Percentiles rank a stretch among this genome's conserved stretches.
Evolutionary conservation across 2,329 filamentous ascomycete species (phyloP).

Genomic region (Neofusicoccum umdonicola): DNA sequence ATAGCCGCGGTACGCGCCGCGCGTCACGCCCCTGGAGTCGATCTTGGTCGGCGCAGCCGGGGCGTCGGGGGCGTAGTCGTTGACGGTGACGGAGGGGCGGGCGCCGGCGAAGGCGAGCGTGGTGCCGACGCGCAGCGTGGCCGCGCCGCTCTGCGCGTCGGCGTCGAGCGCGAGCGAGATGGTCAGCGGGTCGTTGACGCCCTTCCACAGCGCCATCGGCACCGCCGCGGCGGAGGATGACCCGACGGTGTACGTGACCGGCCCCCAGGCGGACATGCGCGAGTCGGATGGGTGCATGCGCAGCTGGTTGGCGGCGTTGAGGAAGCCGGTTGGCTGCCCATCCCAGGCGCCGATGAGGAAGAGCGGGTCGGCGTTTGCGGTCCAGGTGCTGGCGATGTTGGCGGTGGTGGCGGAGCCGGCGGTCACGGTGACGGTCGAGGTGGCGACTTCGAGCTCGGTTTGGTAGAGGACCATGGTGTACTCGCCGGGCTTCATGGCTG

Average conservation of each 20-base stretch:
- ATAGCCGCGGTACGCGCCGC: conserved; percentile 62
- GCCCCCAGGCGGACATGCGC: conserved; percentile 62
- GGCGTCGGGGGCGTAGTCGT: conserved; percentile 50
- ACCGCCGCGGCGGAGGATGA: conserved; percentile 53
- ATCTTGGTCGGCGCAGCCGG: conserved; percentile 61
- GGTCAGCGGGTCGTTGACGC: conserved; percentile 58
- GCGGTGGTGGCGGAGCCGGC: conserved; percentile 50
- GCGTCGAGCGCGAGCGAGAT: conserved; percentile 59
- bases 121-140: conserved; percentile 63
- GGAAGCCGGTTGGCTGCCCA: conserved; percentile 58
- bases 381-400: conserved; percentile 51
- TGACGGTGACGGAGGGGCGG: conserved; percentile 58
- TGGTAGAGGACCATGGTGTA: conserved; percentile 69
- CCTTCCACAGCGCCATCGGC: conserved; percentile 66
- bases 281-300: conserved; percentile 67
- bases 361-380: conserved; percentile 50
- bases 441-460: conserved; percentile 53
- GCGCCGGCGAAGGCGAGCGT: conserved; percentile 62
- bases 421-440: conserved; percentile 51
- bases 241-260: conserved; percentile 61
- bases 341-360: conserved; percentile 67
- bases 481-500: conserved; percentile 64
- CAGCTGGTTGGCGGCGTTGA: conserved; percentile 64
- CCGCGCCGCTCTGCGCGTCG: conserved; percentile 43
- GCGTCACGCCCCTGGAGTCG: conserved; percentile 63